Conservation (phyloP, 2,329 filamentous ascomycete genomes). For the Penicillium sp. region DNA sequence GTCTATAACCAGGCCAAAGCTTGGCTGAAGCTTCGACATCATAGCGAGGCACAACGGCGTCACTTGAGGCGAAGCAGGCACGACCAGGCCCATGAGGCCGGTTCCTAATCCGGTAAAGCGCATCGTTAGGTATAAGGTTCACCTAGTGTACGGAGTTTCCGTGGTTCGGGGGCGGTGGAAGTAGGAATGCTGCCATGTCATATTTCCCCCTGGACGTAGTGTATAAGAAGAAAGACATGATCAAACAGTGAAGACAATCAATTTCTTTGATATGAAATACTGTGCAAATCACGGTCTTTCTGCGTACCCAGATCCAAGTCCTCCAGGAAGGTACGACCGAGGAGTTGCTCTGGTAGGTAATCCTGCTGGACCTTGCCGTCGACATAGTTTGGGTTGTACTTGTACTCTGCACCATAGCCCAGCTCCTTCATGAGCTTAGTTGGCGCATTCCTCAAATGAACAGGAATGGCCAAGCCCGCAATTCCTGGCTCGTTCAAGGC, state of each 20-base stretch:
- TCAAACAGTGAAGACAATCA: neutral
- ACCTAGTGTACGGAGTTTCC: neutral
- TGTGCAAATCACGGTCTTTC: slow-evolving; percentile 66
- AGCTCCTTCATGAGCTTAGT: slow-evolving; percentile 91
- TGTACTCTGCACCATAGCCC: slow-evolving; percentile 87
- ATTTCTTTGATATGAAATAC: neutral
- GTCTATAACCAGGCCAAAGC: too few relatives aligned
- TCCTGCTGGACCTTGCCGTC: slow-evolving; percentile 81
- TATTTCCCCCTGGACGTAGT: neutral
- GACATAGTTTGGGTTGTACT: slow-evolving; percentile 90
- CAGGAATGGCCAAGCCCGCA: slow-evolving; percentile 75
- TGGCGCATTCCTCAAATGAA: slow-evolving; percentile 88
- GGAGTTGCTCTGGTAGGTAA: slow-evolving; percentile 78
- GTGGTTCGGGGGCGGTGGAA: neutral
- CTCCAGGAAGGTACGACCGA: slow-evolving; percentile 73
- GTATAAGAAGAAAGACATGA: neutral
- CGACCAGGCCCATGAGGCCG: slow-evolving; percentile 1
- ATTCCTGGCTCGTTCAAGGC: slow-evolving; percentile 81
- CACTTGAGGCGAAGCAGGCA: neutral
- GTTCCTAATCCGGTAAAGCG: neutral
- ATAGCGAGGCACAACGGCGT: neutral
- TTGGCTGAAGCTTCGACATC: neutral
- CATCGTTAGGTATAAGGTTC: neutral
- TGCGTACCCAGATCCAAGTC: slow-evolving; percentile 75
- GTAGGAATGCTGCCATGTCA: neutral